Evolutionary conservation across 306 rosid species (phyloP).

Genomic region (Cucumis hystrix): DNA sequence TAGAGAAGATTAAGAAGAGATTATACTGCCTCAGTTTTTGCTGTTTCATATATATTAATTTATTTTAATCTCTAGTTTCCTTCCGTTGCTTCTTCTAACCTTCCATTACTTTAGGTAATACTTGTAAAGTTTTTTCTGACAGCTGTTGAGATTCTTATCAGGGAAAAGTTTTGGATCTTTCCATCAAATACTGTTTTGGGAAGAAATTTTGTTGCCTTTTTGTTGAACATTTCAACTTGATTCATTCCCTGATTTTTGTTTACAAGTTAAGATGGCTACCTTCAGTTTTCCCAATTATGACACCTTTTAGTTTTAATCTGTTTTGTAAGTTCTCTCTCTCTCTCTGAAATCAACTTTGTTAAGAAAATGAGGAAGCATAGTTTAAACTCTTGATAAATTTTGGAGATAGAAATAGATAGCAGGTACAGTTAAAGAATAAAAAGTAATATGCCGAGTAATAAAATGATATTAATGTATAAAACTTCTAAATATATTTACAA

Average conservation of each 20-base stretch:
- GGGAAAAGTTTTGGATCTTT: neutral
- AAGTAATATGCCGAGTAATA: too few species aligned
- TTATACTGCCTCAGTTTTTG: neutral
- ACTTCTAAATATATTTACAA: too few species aligned
- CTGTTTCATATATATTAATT: neutral
- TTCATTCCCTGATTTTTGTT: neutral
- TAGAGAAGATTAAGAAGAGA: neutral
- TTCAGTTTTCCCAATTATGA: neutral
- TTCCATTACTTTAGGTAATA: neutral
- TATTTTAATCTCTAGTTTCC: neutral
- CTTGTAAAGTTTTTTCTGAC: constrained; percentile 6
- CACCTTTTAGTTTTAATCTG: too few species aligned
- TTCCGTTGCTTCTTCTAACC: neutral
- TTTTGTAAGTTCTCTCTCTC: too few species aligned
- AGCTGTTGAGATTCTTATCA: neutral
- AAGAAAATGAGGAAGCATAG: too few species aligned
- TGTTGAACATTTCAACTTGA: constrained; percentile 6
- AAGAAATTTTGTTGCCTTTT: constrained; percentile 7
- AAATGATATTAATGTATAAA: too few species aligned
- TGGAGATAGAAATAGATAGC: too few species aligned
- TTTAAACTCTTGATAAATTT: too few species aligned
- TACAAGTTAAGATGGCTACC: neutral
- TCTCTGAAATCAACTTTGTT: too few species aligned
- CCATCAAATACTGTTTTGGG: neutral
- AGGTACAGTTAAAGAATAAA: too few species aligned